phyloP scores from a whole-genome alignment of 2,329 filamentous ascomycete species.

The Chrysosporium keratinophilum region DNA sequence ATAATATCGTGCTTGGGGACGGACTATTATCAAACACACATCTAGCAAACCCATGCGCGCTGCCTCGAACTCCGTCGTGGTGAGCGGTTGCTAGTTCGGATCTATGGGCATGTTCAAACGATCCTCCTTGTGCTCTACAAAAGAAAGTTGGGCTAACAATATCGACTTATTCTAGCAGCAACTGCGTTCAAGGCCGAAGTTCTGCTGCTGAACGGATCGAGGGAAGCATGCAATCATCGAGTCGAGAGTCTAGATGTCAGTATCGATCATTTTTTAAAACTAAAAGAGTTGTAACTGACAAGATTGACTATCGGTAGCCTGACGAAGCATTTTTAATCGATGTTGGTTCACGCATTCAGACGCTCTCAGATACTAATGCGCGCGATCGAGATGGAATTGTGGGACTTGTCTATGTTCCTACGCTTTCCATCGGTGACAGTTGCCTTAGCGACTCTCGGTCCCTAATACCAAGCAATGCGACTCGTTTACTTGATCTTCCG shows the following conservation, averaged over 20 bases:
- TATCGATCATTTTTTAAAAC: not conserved
- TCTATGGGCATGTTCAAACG: slow-evolving; percentile 3
- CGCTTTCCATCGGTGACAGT: slow-evolving; percentile 46
- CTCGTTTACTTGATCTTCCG: slow-evolving; percentile 57
- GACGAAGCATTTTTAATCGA: slow-evolving; percentile 26
- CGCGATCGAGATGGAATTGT: slow-evolving; percentile 52
- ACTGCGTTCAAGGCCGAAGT: slow-evolving; percentile 3
- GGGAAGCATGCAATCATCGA: not conserved
- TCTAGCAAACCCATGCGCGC: not conserved
- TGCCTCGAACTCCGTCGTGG: not conserved
- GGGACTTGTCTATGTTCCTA: slow-evolving; percentile 78
- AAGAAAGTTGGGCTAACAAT: not conserved
- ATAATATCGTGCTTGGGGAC: not conserved
- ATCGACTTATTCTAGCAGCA: not conserved
- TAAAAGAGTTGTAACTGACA: not conserved
- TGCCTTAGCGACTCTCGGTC: slow-evolving; percentile 54
- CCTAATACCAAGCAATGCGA: slow-evolving; percentile 67
- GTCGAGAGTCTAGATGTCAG: slow-evolving; percentile 1
- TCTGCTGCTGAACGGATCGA: slow-evolving; percentile 2
- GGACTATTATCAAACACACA: not conserved
- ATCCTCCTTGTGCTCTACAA: not conserved
- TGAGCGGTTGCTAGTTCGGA: not conserved
- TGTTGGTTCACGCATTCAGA: slow-evolving; percentile 54
- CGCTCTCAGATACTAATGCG: slow-evolving; percentile 53
- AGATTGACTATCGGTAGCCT: not conserved